Evolutionary conservation across 345 rosid species (phyloP), one percentile per base, ranked within the genome.

Genomic region (Zanthoxylum bungeanum): DNA sequence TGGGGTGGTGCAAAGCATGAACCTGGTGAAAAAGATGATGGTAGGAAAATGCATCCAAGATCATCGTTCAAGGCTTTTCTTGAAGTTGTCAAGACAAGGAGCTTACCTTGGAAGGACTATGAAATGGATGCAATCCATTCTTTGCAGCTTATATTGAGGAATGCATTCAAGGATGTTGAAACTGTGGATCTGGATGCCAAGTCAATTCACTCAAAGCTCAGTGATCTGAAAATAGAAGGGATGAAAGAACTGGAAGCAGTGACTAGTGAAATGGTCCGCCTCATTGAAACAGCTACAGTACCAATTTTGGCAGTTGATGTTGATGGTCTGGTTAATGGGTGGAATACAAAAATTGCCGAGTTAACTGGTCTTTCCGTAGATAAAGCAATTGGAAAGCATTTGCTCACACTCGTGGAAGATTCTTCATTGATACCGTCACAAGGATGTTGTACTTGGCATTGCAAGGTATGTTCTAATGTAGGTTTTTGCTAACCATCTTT

Each of bases 101-200:
- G 98, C 84, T 71, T 87, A 67, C 95, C 98, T 22, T 94, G 97
- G 98, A 91, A 91, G 75, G 97, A 91, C 82, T 88, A 85, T 72
- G 98, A 94, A 83, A 91, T 90, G 97, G 97, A 94, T 76, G 97
- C 97, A 36, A 94, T 94, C 64, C 98, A 94, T 78, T 94, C 98
- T 61, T 76, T 94, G 86, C 98, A 94, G 85, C 91, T 91, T 68
- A 94, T 94, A 59, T 74, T 94, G 81, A 87, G 97, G 75, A 94
- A 91, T 56, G 85, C 97, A 25, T 83, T 82, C 69, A 91, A 86
- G 76, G 98, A 88, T 42, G 37, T 63, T 37, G 93, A 83, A 52
- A 46, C 79, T 12, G 42, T 75, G 66, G 89, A 90, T 72, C 40
- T 64, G 27, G 85, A 82, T 64, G 52, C 87, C 68, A 84, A 61